Conservation (phyloP, 2,329 filamentous ascomycete species). For the Pezicula radicicola region DNA sequence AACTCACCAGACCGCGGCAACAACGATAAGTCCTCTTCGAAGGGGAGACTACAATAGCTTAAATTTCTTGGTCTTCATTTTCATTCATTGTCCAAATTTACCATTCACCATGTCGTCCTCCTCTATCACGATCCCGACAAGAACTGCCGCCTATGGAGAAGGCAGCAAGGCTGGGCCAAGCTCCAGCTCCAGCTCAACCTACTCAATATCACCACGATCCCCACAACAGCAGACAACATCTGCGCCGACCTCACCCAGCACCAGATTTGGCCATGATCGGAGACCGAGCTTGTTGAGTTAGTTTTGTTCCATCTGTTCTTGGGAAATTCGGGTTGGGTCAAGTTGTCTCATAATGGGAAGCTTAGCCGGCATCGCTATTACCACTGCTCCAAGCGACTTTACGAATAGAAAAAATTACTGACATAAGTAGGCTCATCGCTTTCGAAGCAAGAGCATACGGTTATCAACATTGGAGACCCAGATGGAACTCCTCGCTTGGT, state of each 20-base stretch:
- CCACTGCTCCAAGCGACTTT: neutral
- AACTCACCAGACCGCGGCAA: neutral
- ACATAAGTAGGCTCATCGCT: conserved; percentile 62
- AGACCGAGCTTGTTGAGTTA: conserved; percentile 62
- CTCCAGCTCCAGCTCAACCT: conserved; percentile 48
- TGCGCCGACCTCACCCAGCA: conserved; percentile 30
- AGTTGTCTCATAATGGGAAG: neutral
- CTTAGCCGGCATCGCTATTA: neutral
- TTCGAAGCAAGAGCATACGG: conserved; percentile 73
- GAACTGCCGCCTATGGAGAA: conserved; percentile 35
- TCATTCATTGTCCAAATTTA: conserved; percentile 1
- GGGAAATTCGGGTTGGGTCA: neutral
- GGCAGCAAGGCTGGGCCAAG: conserved; percentile 36
- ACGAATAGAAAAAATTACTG: conserved; percentile 16
- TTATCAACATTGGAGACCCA: conserved; percentile 73
- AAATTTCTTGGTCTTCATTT: conserved; percentile 5
- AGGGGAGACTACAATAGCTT: neutral
- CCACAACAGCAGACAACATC: conserved; percentile 40
- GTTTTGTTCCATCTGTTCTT: conserved; percentile 22
- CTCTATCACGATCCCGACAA: conserved; percentile 64
- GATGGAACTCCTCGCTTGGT: conserved; percentile 72
- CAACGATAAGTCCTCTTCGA: conserved; percentile 4
- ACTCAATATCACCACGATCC: conserved; percentile 53
- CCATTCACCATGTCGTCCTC: conserved; percentile 54
- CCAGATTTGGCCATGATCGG: conserved; percentile 46